Evolutionary conservation across 345 rosid species (phyloP), one percentile per base, ranked within the genome.

Genomic region (Reutealis trisperma): DNA sequence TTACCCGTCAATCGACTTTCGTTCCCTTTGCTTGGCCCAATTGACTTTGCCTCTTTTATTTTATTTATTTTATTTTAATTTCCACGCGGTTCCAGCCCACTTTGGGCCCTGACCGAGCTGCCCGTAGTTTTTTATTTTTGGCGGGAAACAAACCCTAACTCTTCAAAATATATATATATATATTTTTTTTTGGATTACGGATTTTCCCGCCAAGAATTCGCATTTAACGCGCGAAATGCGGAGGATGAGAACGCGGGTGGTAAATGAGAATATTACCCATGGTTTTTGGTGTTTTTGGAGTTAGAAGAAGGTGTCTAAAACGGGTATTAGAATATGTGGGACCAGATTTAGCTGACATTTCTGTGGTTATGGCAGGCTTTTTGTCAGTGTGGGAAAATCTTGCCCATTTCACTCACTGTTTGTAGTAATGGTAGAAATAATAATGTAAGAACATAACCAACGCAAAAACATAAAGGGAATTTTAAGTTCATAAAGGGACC

Each of bases 51-150:
- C 10, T 66, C 8, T 6, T 9, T 42, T 13, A 0, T 2, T 8
- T 27, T n/a, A 1, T 32, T 5, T 58, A 12, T 12, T 10, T 9
- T 25, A 37, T 37, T 4, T 61, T 34, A 42, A 27, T 19, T 14
- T 55, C 61, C 32, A 82, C 84, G 82, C 83, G 82, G 83, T 85
- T 83, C 81, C 25, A 61, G 70, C 67, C 76, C 65, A 45, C 68
- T 25, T 19, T 44, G 57, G 22, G 58, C 27, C 13, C 75, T 82
- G 87, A 83, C 83, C 88, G 78, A 14, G 3, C 76, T 80, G 67
- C 72, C 84, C 86, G 70, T 2, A 13, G 55, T 51, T 51, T 24
- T 0, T 1, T 7, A 2, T 1, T 54, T 72, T 85, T 85, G 82
- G 88, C 85, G 88, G 82, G 84, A 82, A 79, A 58, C 2, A 15